These are phyloP conservation scores for Cercospora sp. DNA, from an alignment of 2,329 filamentous ascomycete species.

Conservation along the genomic window DNA sequence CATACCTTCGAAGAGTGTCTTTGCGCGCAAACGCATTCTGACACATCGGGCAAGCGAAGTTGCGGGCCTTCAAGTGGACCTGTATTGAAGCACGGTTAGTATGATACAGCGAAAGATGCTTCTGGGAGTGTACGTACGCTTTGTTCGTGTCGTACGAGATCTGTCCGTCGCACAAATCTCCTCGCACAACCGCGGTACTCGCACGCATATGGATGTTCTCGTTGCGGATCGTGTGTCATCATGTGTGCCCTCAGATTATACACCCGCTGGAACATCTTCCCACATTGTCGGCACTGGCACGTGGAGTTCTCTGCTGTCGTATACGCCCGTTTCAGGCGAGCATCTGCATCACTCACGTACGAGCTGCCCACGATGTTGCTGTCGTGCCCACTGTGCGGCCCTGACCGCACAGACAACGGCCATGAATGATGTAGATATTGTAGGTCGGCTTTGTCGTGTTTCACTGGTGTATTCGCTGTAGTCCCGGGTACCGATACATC, in stretches of 20 bases:
- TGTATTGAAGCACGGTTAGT: slow-evolving; percentile 33
- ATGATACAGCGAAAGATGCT: slow-evolving; percentile 42
- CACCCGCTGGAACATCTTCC: slow-evolving; percentile 75
- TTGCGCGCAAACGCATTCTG: slow-evolving; percentile 72
- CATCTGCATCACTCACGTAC: slow-evolving; percentile 11
- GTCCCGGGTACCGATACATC: background rate
- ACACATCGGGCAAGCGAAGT: slow-evolving; percentile 70
- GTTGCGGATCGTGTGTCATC: slow-evolving; percentile 75
- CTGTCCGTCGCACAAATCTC: slow-evolving; percentile 79
- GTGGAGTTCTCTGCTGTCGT: slow-evolving; percentile 66
- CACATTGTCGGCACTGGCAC: slow-evolving; percentile 71
- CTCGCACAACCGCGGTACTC: slow-evolving; percentile 64
- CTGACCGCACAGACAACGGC: background rate
- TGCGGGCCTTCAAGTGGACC: slow-evolving; percentile 73
- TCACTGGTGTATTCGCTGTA: background rate
- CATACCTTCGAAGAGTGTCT: slow-evolving; percentile 77
- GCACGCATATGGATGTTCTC: slow-evolving; percentile 71
- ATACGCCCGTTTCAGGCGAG: slow-evolving; percentile 31
- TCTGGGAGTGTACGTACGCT: slow-evolving; percentile 47
- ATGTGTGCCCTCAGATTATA: slow-evolving; percentile 88
- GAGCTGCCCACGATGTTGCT: background rate
- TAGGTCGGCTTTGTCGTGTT: background rate
- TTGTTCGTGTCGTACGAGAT: slow-evolving; percentile 61
- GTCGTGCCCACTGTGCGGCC: background rate
- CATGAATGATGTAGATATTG: background rate